Evolutionary conservation across 495 filamentous ascomycete genomes (phyloP), one percentile per base, ranked within the genome.

Genomic region (Podospora pseudopauciseta): DNA sequence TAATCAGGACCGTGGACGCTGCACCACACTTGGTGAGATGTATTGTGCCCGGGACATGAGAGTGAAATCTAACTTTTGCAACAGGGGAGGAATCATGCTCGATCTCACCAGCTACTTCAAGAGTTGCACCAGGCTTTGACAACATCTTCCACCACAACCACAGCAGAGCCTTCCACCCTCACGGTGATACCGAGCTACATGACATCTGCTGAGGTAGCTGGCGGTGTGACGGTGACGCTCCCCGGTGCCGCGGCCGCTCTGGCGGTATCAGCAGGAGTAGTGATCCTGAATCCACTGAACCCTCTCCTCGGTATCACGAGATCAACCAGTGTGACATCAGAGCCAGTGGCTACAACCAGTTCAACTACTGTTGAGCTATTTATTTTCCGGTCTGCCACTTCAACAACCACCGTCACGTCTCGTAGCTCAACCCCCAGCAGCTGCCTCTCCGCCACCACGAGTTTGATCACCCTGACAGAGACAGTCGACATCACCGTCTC

Each of bases 401-500:
- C 39, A 11, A 49, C 39, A 11, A 49, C 39, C 5, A 49, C 39
- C 9, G 11, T 32, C 30, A 49, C 39, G 15, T 1, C 39, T 2
- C 7, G 39, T 16, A 49, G 39, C 39, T 49, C 39, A 6, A 16
- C 39, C 39, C 2, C 39, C 5, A 49, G 39, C 1, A 68, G 61
- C 27, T 67, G 64, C 61, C 34, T 53, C 13, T 67, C 67, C 16
- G 9, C 39, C 39, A 3, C 15, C 0, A 49, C 39, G 5, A 65
- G 55, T 19, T 56, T 67, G 28, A 71, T 65, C 16, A 76, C 70
- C 20, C 30, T 76, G 1, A 76, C 72, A 13, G 60, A 69, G 39
- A 74, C 65, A 23, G 18, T 68, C 28, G 69, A 72, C 30, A 64
- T 70, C 59, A 73, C 73, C 27, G 65, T 68, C 13, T 70, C 65